Conservation (phyloP, 2,329 filamentous ascomycete genomes). For the Beauveria australis region DNA sequence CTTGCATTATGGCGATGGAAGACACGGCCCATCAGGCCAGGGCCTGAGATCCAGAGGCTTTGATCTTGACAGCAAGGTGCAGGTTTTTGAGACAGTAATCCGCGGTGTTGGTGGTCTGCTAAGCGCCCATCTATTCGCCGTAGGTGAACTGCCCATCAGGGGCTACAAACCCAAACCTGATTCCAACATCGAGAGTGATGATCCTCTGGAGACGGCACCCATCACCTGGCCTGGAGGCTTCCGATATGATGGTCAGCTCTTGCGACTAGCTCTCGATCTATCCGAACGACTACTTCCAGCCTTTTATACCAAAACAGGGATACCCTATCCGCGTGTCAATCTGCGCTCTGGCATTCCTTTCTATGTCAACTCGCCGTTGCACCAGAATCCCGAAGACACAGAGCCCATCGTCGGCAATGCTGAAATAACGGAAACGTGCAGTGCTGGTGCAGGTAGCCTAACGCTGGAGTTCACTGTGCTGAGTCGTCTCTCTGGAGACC, state of each 20-base stretch:
- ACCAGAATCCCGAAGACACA: slow-evolving; percentile 39
- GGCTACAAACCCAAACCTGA: slow-evolving; percentile 55
- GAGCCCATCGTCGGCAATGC: slow-evolving; percentile 29
- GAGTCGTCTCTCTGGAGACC: slow-evolving; percentile 78
- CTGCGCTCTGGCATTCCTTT: slow-evolving; percentile 85
- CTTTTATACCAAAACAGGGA: slow-evolving; percentile 82
- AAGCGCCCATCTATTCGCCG: slow-evolving; percentile 87
- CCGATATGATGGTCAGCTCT: slow-evolving; percentile 78
- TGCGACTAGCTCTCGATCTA: slow-evolving; percentile 83
- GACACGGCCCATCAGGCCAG: slow-evolving; percentile 55
- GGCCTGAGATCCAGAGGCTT: slow-evolving; percentile 74
- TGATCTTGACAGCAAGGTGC: slow-evolving; percentile 93
- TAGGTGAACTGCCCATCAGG: slow-evolving; percentile 79
- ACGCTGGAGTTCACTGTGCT: slow-evolving; percentile 89
- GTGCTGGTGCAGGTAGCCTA: slow-evolving; percentile 89
- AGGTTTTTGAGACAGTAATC: slow-evolving; percentile 97
- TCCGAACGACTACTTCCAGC: slow-evolving; percentile 78
- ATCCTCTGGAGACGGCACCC: slow-evolving; percentile 38
- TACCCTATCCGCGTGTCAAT: slow-evolving; percentile 93
- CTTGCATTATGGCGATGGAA: slow-evolving; percentile 79
- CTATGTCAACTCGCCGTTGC: slow-evolving; percentile 77
- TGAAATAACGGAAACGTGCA: slow-evolving; percentile 94
- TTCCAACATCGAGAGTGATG: slow-evolving; percentile 21
- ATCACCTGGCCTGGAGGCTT: slow-evolving; percentile 72
- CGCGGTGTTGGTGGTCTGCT: slow-evolving; percentile 83